Evolutionary conservation across 768 basidiomycete species (phyloP), one percentile per base, ranked within the genome.

Genomic region (Lactarius vividus): DNA sequence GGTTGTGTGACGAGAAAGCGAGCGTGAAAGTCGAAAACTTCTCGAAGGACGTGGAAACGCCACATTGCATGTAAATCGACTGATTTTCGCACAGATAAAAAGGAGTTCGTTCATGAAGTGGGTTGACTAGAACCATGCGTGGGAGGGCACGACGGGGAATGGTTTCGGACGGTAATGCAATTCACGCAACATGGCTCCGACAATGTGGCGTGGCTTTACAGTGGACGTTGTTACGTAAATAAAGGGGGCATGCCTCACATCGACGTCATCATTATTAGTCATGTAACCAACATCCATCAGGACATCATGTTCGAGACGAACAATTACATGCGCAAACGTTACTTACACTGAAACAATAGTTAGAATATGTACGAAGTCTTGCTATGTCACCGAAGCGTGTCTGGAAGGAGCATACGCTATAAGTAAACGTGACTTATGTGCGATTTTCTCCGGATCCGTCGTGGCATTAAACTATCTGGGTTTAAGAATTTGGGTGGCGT

Each of bases 1-100:
- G 10, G 15, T 5, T 39, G 37, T 52, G 57, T 35, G 35, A 35
- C 35, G 35, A 35, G 35, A 35, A 10, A 35, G 35, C 8, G 35
- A 35, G 58, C 46, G 53, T 58, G 49, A 64, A 16, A 31, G 18
- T 20, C 31, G 37, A 40, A 40, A 52, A 20, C 31, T 64, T 64
- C 56, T 64, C 46, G 63, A 64, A 59, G 46, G 46, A 35, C 15
- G 13, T 40, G 39, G 57, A 54, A 54, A 49, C 58, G 58, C 63
- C 63, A 64, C 63, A 53, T 56, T 29, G 52, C 35, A 35, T 33
- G 31, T 23, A 9, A 58, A 59, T 18, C 57, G 23, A 23, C 37
- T 33, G 16, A 59, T 54, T 59, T 59, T 59, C 8, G 37, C 57
- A 40, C 57, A 59, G 29, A 40, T 31, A 37, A 28, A 23, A 33